These are phyloP conservation scores for Wallacemonas sp. DNA, from an alignment of 208 protist genomes.

Conservation along the genomic window DNA sequence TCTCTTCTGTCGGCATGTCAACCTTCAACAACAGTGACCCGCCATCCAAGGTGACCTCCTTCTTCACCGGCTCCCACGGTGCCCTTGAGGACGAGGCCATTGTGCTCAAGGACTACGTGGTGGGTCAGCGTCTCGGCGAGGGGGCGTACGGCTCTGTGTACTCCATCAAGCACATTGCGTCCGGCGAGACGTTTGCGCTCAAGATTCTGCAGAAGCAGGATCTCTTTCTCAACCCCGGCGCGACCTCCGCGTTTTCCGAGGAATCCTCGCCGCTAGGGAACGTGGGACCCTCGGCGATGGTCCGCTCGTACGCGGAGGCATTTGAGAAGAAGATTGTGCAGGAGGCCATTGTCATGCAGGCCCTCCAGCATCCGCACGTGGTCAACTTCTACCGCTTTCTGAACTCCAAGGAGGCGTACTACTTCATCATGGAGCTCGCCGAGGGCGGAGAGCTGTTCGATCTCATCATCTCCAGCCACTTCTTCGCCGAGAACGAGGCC, in stretches of 20 bases:
- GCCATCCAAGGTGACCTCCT: constrained; percentile 40
- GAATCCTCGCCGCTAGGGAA: constrained; percentile 15
- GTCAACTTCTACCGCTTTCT: constrained; percentile 90
- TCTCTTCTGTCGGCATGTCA: not conserved
- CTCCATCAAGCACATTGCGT: constrained; percentile 74
- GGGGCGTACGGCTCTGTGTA: constrained; percentile 92
- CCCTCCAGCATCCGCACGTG: constrained; percentile 88
- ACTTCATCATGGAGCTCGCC: constrained; percentile 91
- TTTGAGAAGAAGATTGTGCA: constrained; percentile 75
- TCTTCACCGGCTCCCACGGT: constrained; percentile 65
- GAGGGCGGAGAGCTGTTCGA: constrained; percentile 95
- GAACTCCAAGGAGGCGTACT: constrained; percentile 81
- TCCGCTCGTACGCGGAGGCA: constrained; percentile 25
- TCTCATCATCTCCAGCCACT: constrained; percentile 84
- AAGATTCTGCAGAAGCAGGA: constrained; percentile 88
- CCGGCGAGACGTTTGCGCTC: constrained; percentile 75
- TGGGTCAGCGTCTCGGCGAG: constrained; percentile 84
- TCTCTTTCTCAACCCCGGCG: constrained; percentile 32
- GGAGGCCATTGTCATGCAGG: constrained; percentile 90
- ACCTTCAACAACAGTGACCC: constrained; percentile 6
- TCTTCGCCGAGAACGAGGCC: constrained; percentile 85
- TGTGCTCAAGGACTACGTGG: constrained; percentile 73
- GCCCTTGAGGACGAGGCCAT: constrained; percentile 69
- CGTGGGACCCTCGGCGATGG: not conserved
- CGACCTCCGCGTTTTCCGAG: not conserved